phyloP scores from a whole-genome alignment of 1,139 yeast genomes.

The Yamadazyma oceani region DNA sequence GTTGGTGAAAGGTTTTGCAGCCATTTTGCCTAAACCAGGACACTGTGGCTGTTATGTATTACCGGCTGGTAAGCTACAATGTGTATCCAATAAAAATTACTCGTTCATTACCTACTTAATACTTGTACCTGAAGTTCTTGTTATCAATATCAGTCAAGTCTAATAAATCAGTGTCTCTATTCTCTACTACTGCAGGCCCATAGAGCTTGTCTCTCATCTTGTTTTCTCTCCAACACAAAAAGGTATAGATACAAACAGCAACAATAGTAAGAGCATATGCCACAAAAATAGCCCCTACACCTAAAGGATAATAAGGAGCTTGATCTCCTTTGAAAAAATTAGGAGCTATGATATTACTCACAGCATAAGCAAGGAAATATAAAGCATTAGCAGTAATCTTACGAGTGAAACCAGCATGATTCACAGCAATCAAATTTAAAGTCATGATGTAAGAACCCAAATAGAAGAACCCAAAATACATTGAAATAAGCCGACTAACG shows the following conservation, averaged over 20 bases:
- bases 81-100: too few species aligned
- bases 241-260: constrained; percentile 12
- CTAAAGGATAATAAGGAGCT: constrained; percentile 26
- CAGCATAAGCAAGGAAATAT: constrained; percentile 27
- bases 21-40: too few species aligned
- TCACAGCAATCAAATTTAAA: constrained; percentile 26
- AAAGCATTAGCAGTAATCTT: constrained; percentile 23
- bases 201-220: constrained; percentile 21
- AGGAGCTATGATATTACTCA: constrained; percentile 29
- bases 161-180: constrained; percentile 30
- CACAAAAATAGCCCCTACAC: constrained; percentile 25
- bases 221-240: constrained; percentile 23
- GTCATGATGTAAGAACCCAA: constrained; percentile 26
- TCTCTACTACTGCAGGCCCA: constrained; percentile 24
- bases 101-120: constrained; percentile 5
- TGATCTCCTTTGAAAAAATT: constrained; percentile 25
- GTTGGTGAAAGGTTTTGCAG: too few species aligned
- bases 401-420: constrained; percentile 29
- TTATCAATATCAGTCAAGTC: constrained; percentile 35
- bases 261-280: constrained; percentile 18
- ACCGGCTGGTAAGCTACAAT: too few species aligned
- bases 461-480: constrained; percentile 13
- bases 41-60: too few species aligned
- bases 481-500: constrained; percentile 10
- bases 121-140: constrained; percentile 26